Evolutionary conservation across 768 basidiomycete genomes (phyloP), one percentile per base, ranked within the genome.

Genomic region (Heimioporus sp.): DNA sequence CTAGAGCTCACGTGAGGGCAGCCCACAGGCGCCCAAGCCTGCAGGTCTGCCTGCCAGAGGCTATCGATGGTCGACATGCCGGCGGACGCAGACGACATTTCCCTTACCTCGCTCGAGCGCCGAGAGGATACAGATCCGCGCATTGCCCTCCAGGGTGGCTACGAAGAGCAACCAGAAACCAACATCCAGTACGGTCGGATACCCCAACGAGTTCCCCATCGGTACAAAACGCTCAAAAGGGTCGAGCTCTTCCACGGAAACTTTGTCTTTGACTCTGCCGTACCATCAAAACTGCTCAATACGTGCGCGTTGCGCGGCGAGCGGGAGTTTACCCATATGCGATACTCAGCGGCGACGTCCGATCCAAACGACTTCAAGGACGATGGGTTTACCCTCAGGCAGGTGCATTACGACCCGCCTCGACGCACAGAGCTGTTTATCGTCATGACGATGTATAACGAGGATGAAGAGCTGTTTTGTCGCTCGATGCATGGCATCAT

Each of bases 401-500:
- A 96, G 67, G 79, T 83, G n/a, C 82, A 91, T 60, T 95, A 96
- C 68, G 90, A 95, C 61, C 93, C 93, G 0, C 88, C 91, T 0
- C 77, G 95, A 17, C 78, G 88, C 32, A 97, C 95, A 32, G 96
- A 98, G 69, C 75, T 98, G 15, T 96, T 97, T 72, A 95, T 98
- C 59, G 95, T 97, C 39, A 88, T 98, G 82, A 98, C 95, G 13
- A 97, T 98, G 94, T 97, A 96, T 68, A 96, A 97, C 63, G 93
- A 93, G 62, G 84, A 91, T 60, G 93, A 96, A 66, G 82, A 86
- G 61, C 76, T 98, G 7, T 98, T 98, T 71, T 86, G 86, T 61
- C 73, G 94, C 38, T 92, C 95, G 0, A 94, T 98, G 90, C 90
- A 96, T 63, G 95, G 95, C 46, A 90, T 98, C 7, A 92, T 97